phyloP scores from a whole-genome alignment of 176 grass and related monocot species.

The Avena sativa region DNA sequence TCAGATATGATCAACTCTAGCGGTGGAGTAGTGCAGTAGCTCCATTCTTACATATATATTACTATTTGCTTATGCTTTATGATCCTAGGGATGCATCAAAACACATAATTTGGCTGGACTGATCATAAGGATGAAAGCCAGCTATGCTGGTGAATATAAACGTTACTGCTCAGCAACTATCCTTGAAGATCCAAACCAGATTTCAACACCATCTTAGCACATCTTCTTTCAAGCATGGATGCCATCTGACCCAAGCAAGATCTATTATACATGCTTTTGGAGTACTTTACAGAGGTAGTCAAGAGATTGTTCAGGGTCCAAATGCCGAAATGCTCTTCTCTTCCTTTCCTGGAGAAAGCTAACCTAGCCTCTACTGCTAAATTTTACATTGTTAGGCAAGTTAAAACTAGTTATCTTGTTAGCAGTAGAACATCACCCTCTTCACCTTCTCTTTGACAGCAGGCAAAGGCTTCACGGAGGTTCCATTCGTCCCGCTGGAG shows the following conservation, averaged over 20 bases:
- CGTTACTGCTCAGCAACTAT: neutral
- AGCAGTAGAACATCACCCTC: constrained; percentile 99
- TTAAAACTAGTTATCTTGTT: constrained; percentile 48
- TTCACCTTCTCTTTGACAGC: constrained; percentile 99
- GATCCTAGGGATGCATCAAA: neutral
- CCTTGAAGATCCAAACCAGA: neutral
- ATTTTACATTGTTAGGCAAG: constrained; percentile 65
- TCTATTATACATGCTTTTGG: constrained; percentile 58
- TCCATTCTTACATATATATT: neutral
- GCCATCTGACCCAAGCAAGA: constrained; percentile 26
- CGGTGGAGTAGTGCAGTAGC: neutral
- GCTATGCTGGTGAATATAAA: neutral
- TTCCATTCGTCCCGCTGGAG: constrained; percentile 55
- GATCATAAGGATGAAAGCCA: neutral
- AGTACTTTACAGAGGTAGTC: constrained; percentile 58
- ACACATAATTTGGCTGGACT: neutral
- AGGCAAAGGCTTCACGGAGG: constrained; percentile 81
- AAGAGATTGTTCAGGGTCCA: constrained; percentile 42
- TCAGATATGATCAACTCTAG: neutral
- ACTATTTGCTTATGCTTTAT: neutral
- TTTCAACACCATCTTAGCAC: neutral
- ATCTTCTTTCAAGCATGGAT: constrained; percentile 34
- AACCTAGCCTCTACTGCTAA: constrained; percentile 59
- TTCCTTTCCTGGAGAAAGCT: constrained; percentile 53
- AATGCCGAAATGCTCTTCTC: constrained; percentile 43